Conservation (phyloP, 345 rosid species). For the Lagerstroemia speciosa region DNA sequence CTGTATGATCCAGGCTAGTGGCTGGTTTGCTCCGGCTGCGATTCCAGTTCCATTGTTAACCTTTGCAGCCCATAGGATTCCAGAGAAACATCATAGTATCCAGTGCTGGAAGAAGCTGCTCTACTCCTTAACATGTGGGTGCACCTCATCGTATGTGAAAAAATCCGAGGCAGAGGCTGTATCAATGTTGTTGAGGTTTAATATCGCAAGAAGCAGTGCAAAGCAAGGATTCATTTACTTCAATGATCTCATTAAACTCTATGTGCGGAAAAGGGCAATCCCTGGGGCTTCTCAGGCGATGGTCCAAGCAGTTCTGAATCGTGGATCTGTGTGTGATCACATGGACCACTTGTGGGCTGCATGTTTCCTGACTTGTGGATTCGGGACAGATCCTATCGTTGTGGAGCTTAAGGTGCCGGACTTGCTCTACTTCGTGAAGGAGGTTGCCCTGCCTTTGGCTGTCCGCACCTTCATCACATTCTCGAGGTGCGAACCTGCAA, state of each 20-base stretch:
- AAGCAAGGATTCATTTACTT: conserved; percentile 54
- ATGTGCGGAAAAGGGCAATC: conserved; percentile 45
- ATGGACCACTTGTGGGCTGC: conserved; percentile 80
- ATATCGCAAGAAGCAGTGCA: conserved; percentile 59
- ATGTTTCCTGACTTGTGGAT: conserved; percentile 67
- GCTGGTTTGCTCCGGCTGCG: conserved; percentile 89
- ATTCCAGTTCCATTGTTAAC: conserved; percentile 61
- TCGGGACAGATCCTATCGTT: conserved; percentile 50
- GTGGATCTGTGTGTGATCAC: conserved; percentile 47
- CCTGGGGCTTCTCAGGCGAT: conserved; percentile 46
- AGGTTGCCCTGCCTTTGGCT: conserved; percentile 68
- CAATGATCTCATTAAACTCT: conserved; percentile 63
- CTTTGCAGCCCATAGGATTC: conserved; percentile 70
- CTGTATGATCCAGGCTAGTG: conserved; percentile 77
- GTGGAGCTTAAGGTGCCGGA: conserved; percentile 68
- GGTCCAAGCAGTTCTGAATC: conserved; percentile 64
- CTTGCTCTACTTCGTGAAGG: conserved; percentile 45
- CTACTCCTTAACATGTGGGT: conserved; percentile 58
- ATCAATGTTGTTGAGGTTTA: conserved; percentile 76
- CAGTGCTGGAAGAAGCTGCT: conserved; percentile 46
- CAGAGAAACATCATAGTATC: conserved; percentile 52
- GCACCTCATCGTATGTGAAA: conserved; percentile 47
- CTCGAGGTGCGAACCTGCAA: conserved; percentile 71
- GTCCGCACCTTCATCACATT: conserved; percentile 59
- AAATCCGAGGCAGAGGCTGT: conserved; percentile 73